Percentiles rank a stretch among this genome's conserved stretches.
phyloP scores from a whole-genome alignment of 345 rosid species.

The Salix caprea region DNA sequence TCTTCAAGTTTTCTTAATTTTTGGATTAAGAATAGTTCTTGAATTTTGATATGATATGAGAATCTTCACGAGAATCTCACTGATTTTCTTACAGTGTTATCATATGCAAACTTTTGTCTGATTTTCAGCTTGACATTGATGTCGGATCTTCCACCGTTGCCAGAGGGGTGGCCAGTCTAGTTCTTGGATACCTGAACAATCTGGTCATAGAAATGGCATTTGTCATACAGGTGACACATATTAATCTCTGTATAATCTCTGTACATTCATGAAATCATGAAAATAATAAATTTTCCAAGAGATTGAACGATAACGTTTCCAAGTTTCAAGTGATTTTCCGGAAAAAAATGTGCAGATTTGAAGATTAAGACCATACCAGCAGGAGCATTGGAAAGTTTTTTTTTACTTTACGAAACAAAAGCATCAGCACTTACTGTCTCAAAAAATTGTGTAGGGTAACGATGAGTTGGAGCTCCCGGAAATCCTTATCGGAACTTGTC shows the following conservation, averaged over 20 bases:
- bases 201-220: conserved; percentile 92
- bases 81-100: no score
- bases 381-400: not conserved
- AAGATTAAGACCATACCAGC: not conserved
- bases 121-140: conserved; percentile 62
- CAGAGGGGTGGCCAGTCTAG: conserved; percentile 74
- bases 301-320: not conserved
- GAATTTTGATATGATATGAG: no score
- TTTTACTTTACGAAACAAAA: not conserved
- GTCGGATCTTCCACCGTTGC: conserved; percentile 93
- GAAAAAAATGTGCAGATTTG: not conserved
- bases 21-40: no score
- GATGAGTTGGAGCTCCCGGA: conserved; percentile 89
- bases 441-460: conserved; percentile 54
- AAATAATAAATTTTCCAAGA: not conserved
- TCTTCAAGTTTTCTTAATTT: no score
- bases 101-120: not conserved
- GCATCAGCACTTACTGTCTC: not conserved
- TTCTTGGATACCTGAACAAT: conserved; percentile 76
- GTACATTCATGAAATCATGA: no score
- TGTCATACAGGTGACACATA: conserved; percentile 59
- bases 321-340: not conserved
- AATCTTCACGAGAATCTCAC: no score
- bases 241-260: not conserved
- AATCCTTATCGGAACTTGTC: conserved; percentile 71